Base-by-base conservation (phyloP, 2,329 filamentous ascomycete genomes). In the Colletotrichum costaricense region DNA sequence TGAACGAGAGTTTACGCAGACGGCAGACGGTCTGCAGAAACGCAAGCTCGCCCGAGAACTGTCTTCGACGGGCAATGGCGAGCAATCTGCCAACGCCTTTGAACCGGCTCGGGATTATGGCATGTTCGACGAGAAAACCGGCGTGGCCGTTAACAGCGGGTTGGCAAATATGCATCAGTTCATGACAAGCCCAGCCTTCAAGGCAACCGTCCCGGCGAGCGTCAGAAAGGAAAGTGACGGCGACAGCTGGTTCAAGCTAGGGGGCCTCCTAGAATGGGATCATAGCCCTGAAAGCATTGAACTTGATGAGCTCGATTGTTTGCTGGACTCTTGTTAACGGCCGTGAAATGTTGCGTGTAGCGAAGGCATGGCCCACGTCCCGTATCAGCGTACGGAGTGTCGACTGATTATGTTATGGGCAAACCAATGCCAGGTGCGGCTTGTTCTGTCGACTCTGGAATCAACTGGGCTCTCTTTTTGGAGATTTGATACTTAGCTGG, bases 1-100 rank as follows among this genome's bases (percentile, higher is more conserved):
- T 78, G 96, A 98, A 86, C 94, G 93, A 80, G 97, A 98, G 83
- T 99, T 99, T 80, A 98, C 96, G 7, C 94, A 97, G 84, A 98
- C 95, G 1, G 97, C 97, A 19, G 94, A 95, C 77, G 94, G 93
- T 62, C 90, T 98, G 78, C 94, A 91, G 78, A 91, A 90, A 80
- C 86, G 89, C 74, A 92, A 92, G 78, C 84, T 91, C 26, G 87
- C 82, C 57, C 86, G 87, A 33, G 85, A 86, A 54, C 73, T 85
- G 38, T 80, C 85, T 16, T 71, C 76, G 38, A 26, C 67, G 74
- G 42, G 77, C 77, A 38, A 81, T 82, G 38, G 80, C 4, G 72
- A 84, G 52, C 80, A 83, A 16, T 60, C 33, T 24, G 80, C 79
- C 24, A 78, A 78, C 38, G 77, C 85, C 71, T 86, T 87, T 72